Percentiles rank a stretch among this genome's conserved stretches.
Evolutionary conservation across 768 basidiomycete genomes (phyloP).

Genomic region (Lactarius pseudohatsudake): DNA sequence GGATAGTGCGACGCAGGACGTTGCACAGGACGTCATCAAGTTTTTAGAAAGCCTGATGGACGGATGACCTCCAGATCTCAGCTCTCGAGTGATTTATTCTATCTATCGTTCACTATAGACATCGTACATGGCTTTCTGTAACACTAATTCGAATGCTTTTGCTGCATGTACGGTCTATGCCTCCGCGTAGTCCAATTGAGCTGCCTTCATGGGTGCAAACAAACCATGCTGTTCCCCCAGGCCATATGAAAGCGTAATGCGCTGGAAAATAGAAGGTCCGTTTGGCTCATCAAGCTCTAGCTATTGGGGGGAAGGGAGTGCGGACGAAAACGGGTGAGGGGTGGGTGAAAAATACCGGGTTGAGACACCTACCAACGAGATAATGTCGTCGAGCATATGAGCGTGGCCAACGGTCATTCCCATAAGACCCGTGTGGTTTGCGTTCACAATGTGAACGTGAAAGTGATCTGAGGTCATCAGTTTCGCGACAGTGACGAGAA

Average conservation of each 20-base stretch:
- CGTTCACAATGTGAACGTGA: conserved; percentile 90
- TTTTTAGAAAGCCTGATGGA: conserved; percentile 49
- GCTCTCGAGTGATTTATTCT: conserved; percentile 14
- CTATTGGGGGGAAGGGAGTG: conserved; percentile 40
- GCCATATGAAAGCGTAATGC: conserved; percentile 78
- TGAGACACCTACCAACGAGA: conserved; percentile 64
- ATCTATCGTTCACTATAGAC: conserved; percentile 2
- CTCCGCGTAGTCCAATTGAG: conserved; percentile 33
- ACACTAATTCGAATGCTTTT: neutral
- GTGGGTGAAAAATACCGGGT: neutral
- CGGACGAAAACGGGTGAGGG: neutral
- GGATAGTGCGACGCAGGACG: conserved; percentile 33
- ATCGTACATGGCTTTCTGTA: conserved; percentile 11
- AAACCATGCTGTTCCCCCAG: conserved; percentile 82
- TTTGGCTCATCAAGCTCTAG: conserved; percentile 56
- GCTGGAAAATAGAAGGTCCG: conserved; percentile 57
- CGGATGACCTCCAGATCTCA: conserved; percentile 2
- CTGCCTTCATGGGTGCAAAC: conserved; percentile 46
- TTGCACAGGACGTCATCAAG: conserved; percentile 45
- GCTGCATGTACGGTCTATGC: neutral
- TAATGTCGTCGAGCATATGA: conserved; percentile 89
- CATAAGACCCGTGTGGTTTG: conserved; percentile 54
- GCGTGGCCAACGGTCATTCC: conserved; percentile 90
- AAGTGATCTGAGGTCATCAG: conserved; percentile 70
- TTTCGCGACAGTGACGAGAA: conserved; percentile 4